Percentiles rank a stretch among this genome's conserved stretches.
These are phyloP conservation scores for Cordyceps tenuipes DNA, from an alignment of 2,329 filamentous ascomycete species.

Conservation along the genomic window DNA sequence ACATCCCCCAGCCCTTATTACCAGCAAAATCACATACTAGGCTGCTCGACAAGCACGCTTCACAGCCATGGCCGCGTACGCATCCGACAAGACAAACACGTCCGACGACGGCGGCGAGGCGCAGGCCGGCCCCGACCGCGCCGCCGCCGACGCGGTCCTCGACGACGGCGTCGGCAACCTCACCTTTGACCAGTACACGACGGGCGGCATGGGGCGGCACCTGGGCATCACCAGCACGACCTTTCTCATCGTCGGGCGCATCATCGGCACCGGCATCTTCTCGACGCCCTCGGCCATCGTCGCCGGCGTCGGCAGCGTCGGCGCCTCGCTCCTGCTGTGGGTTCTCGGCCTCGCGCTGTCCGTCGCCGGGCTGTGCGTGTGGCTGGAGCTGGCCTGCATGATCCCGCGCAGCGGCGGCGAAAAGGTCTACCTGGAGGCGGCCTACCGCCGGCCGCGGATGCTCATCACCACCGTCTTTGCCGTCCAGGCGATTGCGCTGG, in stretches of 20 bases:
- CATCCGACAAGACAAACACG: not conserved
- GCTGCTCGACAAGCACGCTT: not conserved
- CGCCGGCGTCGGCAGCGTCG: conserved; percentile 16
- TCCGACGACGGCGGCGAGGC: not conserved
- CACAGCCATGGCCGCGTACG: not conserved
- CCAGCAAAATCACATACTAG: not conserved
- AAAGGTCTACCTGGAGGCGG: conserved; percentile 16
- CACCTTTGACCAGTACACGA: conserved; percentile 17
- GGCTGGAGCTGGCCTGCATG: conserved; percentile 16
- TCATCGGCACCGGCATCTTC: conserved; percentile 18
- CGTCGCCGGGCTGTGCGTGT: conserved; percentile 7
- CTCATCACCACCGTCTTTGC: conserved; percentile 15
- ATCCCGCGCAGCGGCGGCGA: conserved; percentile 16
- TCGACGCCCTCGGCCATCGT: conserved; percentile 17
- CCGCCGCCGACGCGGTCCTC: not conserved
- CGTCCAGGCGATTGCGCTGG: conserved; percentile 14
- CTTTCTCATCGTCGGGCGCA: conserved; percentile 17
- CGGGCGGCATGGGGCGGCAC: conserved; percentile 17
- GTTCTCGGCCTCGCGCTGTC: conserved; percentile 15
- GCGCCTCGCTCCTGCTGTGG: conserved; percentile 16
- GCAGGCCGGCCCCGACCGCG: not conserved
- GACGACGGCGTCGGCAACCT: conserved; percentile 14
- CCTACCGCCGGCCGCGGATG: conserved; percentile 14
- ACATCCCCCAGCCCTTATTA: too few species aligned
- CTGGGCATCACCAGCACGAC: conserved; percentile 17